Percentiles rank a stretch among this genome's conserved stretches.
Evolutionary conservation across 441 rosid species (phyloP).

Genomic region (Populus hybrid): DNA sequence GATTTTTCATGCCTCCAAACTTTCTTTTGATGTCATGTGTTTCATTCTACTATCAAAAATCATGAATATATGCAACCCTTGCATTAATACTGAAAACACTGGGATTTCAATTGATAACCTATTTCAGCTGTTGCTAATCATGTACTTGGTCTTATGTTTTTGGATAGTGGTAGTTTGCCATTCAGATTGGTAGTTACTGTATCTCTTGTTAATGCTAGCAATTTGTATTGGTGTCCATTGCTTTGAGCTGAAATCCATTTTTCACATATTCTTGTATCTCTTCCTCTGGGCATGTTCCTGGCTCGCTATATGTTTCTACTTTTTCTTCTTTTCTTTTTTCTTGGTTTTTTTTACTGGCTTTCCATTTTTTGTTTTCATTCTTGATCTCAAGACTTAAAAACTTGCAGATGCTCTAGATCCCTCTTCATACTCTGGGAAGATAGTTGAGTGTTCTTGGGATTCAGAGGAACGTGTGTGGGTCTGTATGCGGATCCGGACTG

Average conservation of each 20-base stretch:
- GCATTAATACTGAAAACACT: not conserved
- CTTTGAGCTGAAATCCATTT: not conserved
- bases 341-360: not conserved
- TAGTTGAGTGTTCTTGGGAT: constrained; percentile 90
- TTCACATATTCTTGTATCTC: not conserved
- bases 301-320: not conserved
- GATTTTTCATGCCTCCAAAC: not conserved
- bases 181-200: not conserved
- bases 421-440: constrained; percentile 70
- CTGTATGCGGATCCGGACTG: constrained; percentile 79
- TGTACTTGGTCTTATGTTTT: not conserved
- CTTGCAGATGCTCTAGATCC: constrained; percentile 78
- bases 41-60: not conserved
- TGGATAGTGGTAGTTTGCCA: not conserved
- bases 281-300: not conserved
- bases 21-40: not conserved
- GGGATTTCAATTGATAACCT: not conserved
- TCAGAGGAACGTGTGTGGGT: constrained; percentile 68
- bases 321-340: not conserved
- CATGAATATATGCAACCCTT: not conserved
- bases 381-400: constrained; percentile 1
- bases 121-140: not conserved
- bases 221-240: not conserved
- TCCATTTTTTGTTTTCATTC: not conserved
- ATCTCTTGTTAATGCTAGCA: not conserved